Evolutionary conservation across 805 yeast species (phyloP).

Genomic region (Nadsonia fulvescens): DNA sequence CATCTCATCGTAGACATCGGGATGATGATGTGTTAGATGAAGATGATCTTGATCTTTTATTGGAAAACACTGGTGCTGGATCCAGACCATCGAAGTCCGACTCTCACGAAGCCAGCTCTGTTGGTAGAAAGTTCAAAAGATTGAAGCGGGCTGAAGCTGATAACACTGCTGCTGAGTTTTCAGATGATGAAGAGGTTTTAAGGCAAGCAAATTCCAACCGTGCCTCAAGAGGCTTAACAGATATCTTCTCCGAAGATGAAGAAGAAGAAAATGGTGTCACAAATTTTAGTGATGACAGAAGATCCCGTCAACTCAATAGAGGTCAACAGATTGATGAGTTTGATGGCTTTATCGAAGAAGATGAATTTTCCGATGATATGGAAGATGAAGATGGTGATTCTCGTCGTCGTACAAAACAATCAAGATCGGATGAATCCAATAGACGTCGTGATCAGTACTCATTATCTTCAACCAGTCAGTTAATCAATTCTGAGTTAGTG

Average conservation of each 20-base stretch:
- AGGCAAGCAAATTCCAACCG: conserved; percentile 7
- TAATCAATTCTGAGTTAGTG: conserved; percentile 15
- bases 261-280: conserved; percentile 17
- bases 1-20: conserved; percentile 6
- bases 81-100: conserved; percentile 22
- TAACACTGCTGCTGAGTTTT: conserved; percentile 14
- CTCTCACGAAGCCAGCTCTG: too few relatives aligned
- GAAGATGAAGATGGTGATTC: conserved; percentile 7
- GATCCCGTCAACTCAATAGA: conserved; percentile 17
- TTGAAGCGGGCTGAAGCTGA: conserved; percentile 53
- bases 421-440: too few relatives aligned
- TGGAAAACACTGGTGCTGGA: conserved; percentile 76
- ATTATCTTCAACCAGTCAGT: conserved; percentile 9
- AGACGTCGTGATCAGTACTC: conserved; percentile 5
- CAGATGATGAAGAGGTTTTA: too few relatives aligned
- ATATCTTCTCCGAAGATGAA: conserved; percentile 48
- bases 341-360: conserved; percentile 95
- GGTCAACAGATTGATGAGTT: conserved; percentile 49
- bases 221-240: conserved; percentile 30
- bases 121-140: conserved; percentile 46
- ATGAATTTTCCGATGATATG: conserved; percentile 86
- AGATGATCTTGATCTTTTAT: conserved; percentile 79
- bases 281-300: conserved; percentile 10
- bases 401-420: conserved; percentile 4
- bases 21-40: conserved; percentile 64